A percentile compares a stretch with the other conserved stretches of the same genome.
Evolutionary conservation across 1,139 yeast species (phyloP).

Genomic region (Hyphopichia burtonii): DNA sequence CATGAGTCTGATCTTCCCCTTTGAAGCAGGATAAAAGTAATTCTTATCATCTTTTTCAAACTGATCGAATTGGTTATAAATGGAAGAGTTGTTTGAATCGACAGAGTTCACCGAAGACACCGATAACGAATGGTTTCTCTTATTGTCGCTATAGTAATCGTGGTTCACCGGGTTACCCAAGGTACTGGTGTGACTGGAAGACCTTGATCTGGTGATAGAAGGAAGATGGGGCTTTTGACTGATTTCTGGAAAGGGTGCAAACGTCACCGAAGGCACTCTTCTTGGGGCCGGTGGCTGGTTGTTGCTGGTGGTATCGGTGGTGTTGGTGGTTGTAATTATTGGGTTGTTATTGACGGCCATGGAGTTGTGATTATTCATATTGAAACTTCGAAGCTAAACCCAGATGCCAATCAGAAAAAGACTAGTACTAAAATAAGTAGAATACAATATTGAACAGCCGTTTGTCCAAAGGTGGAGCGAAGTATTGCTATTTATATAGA

Average conservation of each 20-base stretch:
- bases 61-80: not conserved
- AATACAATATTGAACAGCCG: not conserved
- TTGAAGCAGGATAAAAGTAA: slow-evolving; percentile 2
- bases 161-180: too few species aligned
- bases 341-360: not conserved
- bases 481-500: not conserved
- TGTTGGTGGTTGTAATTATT: not conserved
- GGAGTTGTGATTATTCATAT: not conserved
- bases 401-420: not conserved
- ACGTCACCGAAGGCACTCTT: slow-evolving; percentile 4
- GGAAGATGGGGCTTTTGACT: not conserved
- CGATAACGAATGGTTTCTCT: slow-evolving; percentile 18
- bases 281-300: not conserved
- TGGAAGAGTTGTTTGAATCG: slow-evolving; percentile 9
- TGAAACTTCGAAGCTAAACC: not conserved
- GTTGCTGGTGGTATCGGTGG: not conserved
- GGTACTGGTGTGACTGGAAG: slow-evolving; percentile 8
- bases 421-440: not conserved
- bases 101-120: slow-evolving; percentile 15
- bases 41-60: not conserved
- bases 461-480: not conserved
- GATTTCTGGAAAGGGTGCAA: slow-evolving; percentile 2
- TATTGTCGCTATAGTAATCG: slow-evolving; percentile 4
- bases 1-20: slow-evolving; percentile 17
- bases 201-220: slow-evolving; percentile 11